Evolutionary conservation across 139 green algal species (phyloP), one percentile per base, ranked within the genome.

Genomic region (Desmodesmus armatus): DNA sequence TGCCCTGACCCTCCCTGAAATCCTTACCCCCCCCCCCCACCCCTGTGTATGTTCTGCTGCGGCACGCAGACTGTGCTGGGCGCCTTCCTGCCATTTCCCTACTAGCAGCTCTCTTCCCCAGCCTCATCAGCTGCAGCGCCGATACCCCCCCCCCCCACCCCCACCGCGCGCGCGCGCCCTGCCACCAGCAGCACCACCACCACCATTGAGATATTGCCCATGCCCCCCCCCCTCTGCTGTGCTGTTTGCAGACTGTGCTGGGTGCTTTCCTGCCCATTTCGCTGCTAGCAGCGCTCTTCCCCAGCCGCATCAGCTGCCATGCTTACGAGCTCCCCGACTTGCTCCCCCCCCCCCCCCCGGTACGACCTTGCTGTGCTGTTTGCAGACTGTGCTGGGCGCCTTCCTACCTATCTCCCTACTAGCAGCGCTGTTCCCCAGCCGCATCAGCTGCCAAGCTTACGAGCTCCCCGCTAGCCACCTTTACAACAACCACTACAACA

Each of bases 11-110:
- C n/a, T n/a, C n/a, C n/a, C n/a, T n/a, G n/a, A n/a, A n/a, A n/a
- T n/a, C n/a, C n/a, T n/a, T n/a, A n/a, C n/a, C n/a, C n/a, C n/a
- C n/a, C n/a, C n/a, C n/a, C n/a, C n/a, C n/a, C n/a, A n/a, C n/a
- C n/a, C n/a, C n/a, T n/a, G n/a, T n/a, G n/a, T 9, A 31, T n/a
- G 37, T 29, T 44, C 5, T 44, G 37, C 25, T 15, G 17, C 15
- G 5, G 66, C 35, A n/a, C n/a, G n/a, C n/a, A n/a, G n/a, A n/a
- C 69, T 23, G 70, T 86, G 41, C 69, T 86, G 23, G 53, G 67
- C 13, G 80, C 72, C 21, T 73, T 86, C 47, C 47, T 86, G 47
- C 80, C 80, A 37, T 80, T 27, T 80, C 80, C 7, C 35, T 86
- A 15, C 27, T 79, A 23, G 80, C 80, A 53, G 66, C 70, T 6